Conservation (phyloP, 345 rosid species). For the Eucalyptus sp. region DNA sequence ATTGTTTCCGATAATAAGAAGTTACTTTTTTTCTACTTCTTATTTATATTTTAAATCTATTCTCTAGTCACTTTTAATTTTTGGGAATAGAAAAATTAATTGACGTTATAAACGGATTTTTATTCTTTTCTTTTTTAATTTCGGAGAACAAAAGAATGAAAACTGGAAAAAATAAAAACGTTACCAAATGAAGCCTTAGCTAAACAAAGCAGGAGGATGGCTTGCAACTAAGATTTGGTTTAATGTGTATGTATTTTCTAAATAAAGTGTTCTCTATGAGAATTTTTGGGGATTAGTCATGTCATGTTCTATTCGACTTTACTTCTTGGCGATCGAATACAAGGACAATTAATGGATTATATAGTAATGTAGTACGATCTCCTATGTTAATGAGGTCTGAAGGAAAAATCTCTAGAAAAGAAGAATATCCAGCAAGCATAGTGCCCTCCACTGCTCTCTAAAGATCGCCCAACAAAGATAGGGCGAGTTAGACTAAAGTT, state of each 20-base stretch:
- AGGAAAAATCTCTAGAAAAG: neutral
- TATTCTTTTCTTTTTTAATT: too few relatives aligned
- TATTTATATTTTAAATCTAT: too few relatives aligned
- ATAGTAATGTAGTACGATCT: neutral
- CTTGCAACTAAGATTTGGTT: neutral
- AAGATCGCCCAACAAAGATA: neutral
- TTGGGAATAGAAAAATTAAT: too few relatives aligned
- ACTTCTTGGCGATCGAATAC: neutral
- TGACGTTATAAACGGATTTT: fast-evolving
- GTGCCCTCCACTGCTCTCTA: neutral
- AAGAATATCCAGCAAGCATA: neutral
- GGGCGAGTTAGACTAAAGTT: neutral
- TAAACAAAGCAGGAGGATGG: neutral
- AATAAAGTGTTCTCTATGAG: neutral
- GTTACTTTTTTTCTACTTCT: fast-evolving
- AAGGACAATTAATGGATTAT: neutral
- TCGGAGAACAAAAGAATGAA: fast-evolving
- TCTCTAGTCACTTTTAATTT: fast-evolving
- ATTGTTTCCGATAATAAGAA: fast-evolving
- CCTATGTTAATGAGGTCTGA: neutral
- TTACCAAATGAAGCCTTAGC: fast-evolving
- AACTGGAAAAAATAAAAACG: fast-evolving
- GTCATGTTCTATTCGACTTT: neutral
- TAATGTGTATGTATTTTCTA: neutral
- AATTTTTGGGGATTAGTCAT: neutral